These are phyloP conservation scores for Turritis glabra DNA, from an alignment of 345 rosid species.

Conservation along the genomic window DNA sequence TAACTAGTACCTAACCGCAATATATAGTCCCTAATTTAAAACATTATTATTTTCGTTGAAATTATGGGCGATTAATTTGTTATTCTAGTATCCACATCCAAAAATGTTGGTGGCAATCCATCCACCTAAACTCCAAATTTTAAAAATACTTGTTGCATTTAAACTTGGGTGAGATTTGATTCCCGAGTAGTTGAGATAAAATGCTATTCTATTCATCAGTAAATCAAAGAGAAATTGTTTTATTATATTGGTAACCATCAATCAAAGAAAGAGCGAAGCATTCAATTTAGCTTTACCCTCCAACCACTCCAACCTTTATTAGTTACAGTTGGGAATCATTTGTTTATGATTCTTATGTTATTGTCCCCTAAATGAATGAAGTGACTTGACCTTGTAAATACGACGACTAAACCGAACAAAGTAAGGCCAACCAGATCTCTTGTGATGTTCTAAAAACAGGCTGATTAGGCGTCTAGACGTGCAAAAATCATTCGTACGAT, in stretches of 20 bases:
- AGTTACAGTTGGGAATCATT: not conserved
- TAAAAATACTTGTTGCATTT: not conserved
- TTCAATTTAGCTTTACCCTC: not conserved
- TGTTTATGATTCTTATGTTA: not conserved
- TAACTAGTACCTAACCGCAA: not conserved
- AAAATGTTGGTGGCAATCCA: slow-evolving; percentile 8
- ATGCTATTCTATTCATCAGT: not conserved
- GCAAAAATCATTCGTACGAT: not conserved
- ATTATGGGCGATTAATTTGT: not conserved
- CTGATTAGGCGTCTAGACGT: not conserved
- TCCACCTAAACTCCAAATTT: slow-evolving; percentile 2
- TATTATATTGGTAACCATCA: not conserved
- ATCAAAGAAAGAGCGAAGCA: slow-evolving; percentile 7
- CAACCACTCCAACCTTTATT: slow-evolving; percentile 10
- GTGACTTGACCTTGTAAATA: not conserved
- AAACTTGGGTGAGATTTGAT: slow-evolving; percentile 1
- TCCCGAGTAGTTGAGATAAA: slow-evolving; percentile 15
- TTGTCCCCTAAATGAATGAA: not conserved
- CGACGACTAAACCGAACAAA: slow-evolving; percentile 1
- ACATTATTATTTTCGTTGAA: not conserved
- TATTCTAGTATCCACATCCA: not conserved
- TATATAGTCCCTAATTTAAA: not conserved
- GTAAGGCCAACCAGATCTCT: not conserved
- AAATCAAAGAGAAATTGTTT: not conserved
- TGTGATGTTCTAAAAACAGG: not conserved